Conservation (phyloP, 805 yeast genomes). For the Komagataella kurtzmanii region DNA sequence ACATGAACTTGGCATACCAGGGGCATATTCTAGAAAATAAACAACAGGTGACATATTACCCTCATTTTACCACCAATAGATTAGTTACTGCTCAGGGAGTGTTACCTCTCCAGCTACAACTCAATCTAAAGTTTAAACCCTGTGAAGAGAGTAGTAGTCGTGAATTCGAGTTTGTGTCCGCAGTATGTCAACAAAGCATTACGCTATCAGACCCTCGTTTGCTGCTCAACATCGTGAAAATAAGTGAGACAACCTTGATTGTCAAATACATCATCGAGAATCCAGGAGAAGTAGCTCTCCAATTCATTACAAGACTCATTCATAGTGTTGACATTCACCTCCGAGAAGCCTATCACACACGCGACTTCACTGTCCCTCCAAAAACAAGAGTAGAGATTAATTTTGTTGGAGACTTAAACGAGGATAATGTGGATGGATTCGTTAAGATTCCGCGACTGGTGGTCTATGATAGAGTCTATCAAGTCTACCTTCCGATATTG, state of each 20-base stretch:
- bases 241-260: conserved; percentile 9
- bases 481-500: conserved; percentile 42
- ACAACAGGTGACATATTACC: neutral
- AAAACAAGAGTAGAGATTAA: conserved; percentile 33
- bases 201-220: conserved; percentile 65
- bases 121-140: neutral
- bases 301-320: conserved; percentile 25
- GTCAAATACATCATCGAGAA: conserved; percentile 51
- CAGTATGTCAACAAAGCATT: conserved; percentile 36
- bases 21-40: neutral
- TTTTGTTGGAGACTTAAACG: conserved; percentile 12
- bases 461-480: conserved; percentile 57
- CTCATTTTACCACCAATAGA: neutral
- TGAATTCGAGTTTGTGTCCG: conserved; percentile 4
- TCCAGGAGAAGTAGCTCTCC: conserved; percentile 58
- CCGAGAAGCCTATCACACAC: conserved; percentile 5
- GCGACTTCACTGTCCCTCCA: conserved; percentile 44
- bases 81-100: neutral
- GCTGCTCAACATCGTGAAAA: conserved; percentile 23
- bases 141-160: conserved; percentile 2
- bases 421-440: conserved; percentile 4
- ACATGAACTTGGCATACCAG: neutral
- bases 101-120: neutral
- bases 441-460: conserved; percentile 44
- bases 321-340: conserved; percentile 7